Base-by-base conservation (phyloP, 2,329 filamentous ascomycete genomes). In the Curvularia sp. region DNA sequence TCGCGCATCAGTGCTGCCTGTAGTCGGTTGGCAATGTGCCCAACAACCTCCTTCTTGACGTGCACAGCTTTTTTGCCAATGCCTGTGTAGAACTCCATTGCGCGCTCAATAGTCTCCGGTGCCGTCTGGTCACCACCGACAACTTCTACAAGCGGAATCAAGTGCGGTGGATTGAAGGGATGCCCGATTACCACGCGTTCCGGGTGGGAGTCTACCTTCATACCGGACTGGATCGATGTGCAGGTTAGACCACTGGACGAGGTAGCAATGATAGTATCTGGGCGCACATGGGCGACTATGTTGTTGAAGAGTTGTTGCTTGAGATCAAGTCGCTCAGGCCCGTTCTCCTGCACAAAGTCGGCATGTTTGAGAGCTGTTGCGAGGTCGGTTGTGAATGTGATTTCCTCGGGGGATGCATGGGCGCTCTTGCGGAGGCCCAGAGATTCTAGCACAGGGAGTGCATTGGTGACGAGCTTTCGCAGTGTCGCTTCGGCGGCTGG, bases 111-210 rank as follows among this genome's bases (percentile, higher is more conserved):
- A 5, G 67, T 61, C 0, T 52, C 53, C 1, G 55, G 13, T 2
- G 18, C 28, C 12, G 49, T 51, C 18, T 32, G 36, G 28, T 39
- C 34, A 15, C 5, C 67, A 55, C 76, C 77, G 1, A 81, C 80
- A 0, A 82, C 77, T 64, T 83, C 80, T 19, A 82, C 79, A 13
- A 82, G 71, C 1, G 80, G 80, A 19, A 82, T 79, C 18, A 83
- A 68, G 59, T 82, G 80, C 5, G 80, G 80, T 8, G 81, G 81
- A 60, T 83, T 82, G 71, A 82, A 82, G 0, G 81, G 80, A 61
- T 82, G 81, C 3, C 79, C 80, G 25, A 82, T 75, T 15, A 51
- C 25, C 3, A 51, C 18, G 12, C 78, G 72, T 19, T 64, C 67
- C 0, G 78, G 74, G 30, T 70, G 61, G 18, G 60, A 55, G 3